Base-by-base conservation (phyloP, 768 basidiomycete genomes). In the Mycena rebaudengoi region DNA sequence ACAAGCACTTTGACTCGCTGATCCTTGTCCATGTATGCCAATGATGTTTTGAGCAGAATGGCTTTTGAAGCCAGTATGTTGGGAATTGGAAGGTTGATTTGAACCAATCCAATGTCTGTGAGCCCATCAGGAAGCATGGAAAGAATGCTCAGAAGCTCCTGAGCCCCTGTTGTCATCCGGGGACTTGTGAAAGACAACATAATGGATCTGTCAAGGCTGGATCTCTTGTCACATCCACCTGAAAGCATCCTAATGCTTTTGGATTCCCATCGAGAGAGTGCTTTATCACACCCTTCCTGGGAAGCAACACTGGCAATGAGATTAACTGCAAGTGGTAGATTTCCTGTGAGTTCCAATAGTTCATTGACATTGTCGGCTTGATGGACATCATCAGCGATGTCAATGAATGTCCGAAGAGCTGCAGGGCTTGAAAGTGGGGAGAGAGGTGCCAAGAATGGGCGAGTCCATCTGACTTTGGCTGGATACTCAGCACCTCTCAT, bases 401-500 rank as follows among this genome's bases (percentile, higher is more conserved):
- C 62, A 8, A 56, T 12, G 33, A 63, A 55, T 2, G 53, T 63
- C n/a, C 50, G 35, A 1, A 20, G 53, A 20, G 62, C 62, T 25
- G 62, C 62, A 29, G 2, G 62, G 54, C 29, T 32, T 26, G 28
- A 62, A 21, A 5, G 62, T 45, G 2, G 45, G 32, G n/a, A n/a
- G n/a, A n/a, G n/a, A n/a, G n/a, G n/a, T n/a, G n/a, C n/a, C 23
- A 62, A 20, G 28, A 62, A 62, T 16, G 61, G 61, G 3, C 53
- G 18, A 32, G 32, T 62, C 61, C 61, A 62, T 4, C 35, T 23
- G 1, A 62, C 50, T 33, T 26, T 23, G 3, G 21, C 39, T 3
- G 62, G 62, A 8, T 46, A 26, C 33, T 63, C 62, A 5, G 62
- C 54, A 5, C 62, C 62, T 13, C 62, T 44, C 62, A 63, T 63